phyloP scores from a whole-genome alignment of 345 rosid species.

The Noccaea caerulescens region DNA sequence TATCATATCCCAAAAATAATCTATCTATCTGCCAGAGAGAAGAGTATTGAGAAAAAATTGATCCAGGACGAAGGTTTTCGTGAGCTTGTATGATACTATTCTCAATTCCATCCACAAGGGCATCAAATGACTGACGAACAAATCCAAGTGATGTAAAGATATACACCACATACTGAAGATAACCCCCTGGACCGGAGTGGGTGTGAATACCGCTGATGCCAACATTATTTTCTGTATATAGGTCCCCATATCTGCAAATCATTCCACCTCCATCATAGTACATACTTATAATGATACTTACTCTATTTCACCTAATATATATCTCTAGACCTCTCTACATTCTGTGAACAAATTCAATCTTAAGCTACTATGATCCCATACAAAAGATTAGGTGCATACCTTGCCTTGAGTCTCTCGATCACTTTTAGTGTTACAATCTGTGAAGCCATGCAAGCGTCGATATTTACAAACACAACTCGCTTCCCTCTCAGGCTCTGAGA shows the following conservation, averaged over 20 bases:
- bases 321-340: not conserved
- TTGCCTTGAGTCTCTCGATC: constrained; percentile 80
- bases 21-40: no score
- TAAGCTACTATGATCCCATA: not conserved
- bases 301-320: no score
- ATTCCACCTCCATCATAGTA: not conserved
- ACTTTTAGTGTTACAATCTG: constrained; percentile 88
- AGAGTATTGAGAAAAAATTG: constrained; percentile 71
- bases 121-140: constrained; percentile 95
- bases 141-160: constrained; percentile 91
- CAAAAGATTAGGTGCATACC: constrained; percentile 61
- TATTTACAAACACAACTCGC: constrained; percentile 78
- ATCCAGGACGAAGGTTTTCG: constrained; percentile 85
- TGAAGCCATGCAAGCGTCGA: constrained; percentile 98
- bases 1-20: constrained; percentile 15
- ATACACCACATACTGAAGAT: constrained; percentile 90
- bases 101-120: constrained; percentile 93
- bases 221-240: constrained; percentile 85
- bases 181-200: constrained; percentile 99
- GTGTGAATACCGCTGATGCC: constrained; percentile 96
- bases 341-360: constrained; percentile 6
- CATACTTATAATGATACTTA: constrained; percentile 1
- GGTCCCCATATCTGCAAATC: constrained; percentile 75
- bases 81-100: constrained; percentile 86
- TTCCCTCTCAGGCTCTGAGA: constrained; percentile 78